Percentiles rank a stretch among this genome's conserved stretches.
phyloP scores from a whole-genome alignment of 2,329 filamentous ascomycete genomes.

The Mollisia scopiformis region DNA sequence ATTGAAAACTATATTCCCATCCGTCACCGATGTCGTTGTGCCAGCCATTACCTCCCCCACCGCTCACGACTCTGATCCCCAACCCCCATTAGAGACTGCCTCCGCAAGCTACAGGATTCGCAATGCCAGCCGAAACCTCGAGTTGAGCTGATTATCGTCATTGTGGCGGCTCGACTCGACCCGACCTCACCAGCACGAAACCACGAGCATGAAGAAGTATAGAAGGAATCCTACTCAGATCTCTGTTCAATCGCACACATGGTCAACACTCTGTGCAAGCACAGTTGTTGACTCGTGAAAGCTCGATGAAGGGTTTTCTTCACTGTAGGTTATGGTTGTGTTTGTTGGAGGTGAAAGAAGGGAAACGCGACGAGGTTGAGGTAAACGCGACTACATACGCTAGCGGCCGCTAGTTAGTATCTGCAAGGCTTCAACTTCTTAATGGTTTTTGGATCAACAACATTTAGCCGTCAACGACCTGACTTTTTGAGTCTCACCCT shows the following conservation, averaged over 20 bases:
- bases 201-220: constrained; percentile 9
- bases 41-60: constrained; percentile 16
- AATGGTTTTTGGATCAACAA: constrained; percentile 1
- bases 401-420: constrained; percentile 19
- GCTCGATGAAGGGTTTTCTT: constrained; percentile 38
- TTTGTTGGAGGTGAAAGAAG: constrained; percentile 15
- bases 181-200: constrained; percentile 11
- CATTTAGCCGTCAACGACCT: too few relatives aligned
- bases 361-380: constrained; percentile 20
- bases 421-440: constrained; percentile 10
- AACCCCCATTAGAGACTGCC: constrained; percentile 24
- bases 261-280: constrained; percentile 26
- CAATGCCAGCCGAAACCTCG: constrained; percentile 28
- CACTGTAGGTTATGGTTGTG: constrained; percentile 36
- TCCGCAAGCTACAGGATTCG: constrained; percentile 14
- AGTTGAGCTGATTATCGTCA: constrained; percentile 37
- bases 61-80: constrained; percentile 13
- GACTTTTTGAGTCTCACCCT: too few relatives aligned
- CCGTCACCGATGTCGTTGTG: constrained; percentile 30
- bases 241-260: constrained; percentile 41
- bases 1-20: constrained; percentile 42
- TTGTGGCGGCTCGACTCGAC: constrained; percentile 17
- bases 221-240: constrained; percentile 37
- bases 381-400: constrained; percentile 12
- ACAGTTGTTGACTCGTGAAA: constrained; percentile 33